Percentiles rank a stretch among this genome's conserved stretches.
Evolutionary conservation across 805 yeast species (phyloP).

Genomic region (Candida arabinofermentans): DNA sequence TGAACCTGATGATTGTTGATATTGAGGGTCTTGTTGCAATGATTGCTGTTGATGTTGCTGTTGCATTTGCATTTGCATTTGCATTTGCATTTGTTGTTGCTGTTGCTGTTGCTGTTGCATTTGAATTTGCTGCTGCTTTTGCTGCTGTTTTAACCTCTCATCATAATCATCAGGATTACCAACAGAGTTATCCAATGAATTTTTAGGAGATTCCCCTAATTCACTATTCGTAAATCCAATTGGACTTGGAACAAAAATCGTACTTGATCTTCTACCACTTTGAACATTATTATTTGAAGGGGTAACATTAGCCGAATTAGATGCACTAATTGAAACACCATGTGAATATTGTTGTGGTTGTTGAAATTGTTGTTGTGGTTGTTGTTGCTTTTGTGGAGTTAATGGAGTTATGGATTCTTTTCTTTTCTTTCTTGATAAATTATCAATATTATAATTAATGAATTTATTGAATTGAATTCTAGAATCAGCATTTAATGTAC

Average conservation of each 20-base stretch:
- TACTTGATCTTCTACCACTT: slow-evolving; percentile 7
- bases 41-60: background rate
- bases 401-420: background rate
- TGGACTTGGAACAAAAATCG: slow-evolving; percentile 28
- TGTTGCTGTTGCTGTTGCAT: background rate
- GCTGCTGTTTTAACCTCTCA: background rate
- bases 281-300: background rate
- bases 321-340: background rate
- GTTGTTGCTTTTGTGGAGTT: background rate
- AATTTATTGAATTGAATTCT: slow-evolving; percentile 27
- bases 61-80: background rate
- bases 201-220: slow-evolving; percentile 9
- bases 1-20: background rate
- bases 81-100: background rate
- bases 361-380: background rate
- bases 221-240: slow-evolving; percentile 27
- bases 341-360: background rate
- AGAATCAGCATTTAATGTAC: slow-evolving; percentile 24
- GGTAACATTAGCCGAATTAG: background rate
- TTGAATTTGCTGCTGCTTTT: background rate
- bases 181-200: slow-evolving; percentile 1
- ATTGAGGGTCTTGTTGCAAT: background rate
- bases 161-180: background rate
- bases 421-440: slow-evolving; percentile 8
- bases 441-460: slow-evolving; percentile 24